A percentile compares a stretch with the other conserved stretches of the same genome.
phyloP scores from a whole-genome alignment of 2,329 filamentous ascomycete species.

The Magnaporthiopsis rhizophila region DNA sequence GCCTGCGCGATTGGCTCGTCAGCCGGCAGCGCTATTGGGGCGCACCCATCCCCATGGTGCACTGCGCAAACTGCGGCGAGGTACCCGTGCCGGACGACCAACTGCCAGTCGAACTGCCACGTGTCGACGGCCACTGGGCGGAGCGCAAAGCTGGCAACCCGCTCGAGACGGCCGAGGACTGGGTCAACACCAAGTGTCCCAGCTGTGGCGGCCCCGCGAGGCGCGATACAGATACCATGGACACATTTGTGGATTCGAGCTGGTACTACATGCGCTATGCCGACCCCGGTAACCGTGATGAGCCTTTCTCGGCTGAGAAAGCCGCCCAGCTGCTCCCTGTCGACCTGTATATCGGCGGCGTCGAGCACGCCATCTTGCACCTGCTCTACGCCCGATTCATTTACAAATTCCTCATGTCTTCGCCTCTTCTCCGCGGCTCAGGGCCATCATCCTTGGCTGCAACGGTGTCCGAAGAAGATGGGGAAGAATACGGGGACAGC shows the following conservation, averaged over 20 bases:
- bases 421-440: conserved; percentile 28
- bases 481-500: conserved; percentile 9
- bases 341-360: conserved; percentile 80
- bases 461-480: too few relatives aligned
- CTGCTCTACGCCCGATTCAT: conserved; percentile 85
- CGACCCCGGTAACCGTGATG: conserved; percentile 56
- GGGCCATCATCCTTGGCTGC: neutral
- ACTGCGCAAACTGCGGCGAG: conserved; percentile 68
- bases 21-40: conserved; percentile 93
- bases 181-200: conserved; percentile 70
- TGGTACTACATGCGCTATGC: conserved; percentile 86
- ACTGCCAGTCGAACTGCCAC: conserved; percentile 68
- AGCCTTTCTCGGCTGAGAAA: conserved; percentile 53
- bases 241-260: conserved; percentile 91
- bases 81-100: conserved; percentile 71
- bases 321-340: conserved; percentile 59
- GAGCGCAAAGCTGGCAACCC: conserved; percentile 68
- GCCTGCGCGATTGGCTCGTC: conserved; percentile 81
- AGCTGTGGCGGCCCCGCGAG: conserved; percentile 62
- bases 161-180: conserved; percentile 61
- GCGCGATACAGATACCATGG: conserved; percentile 90
- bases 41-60: conserved; percentile 79
- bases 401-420: conserved; percentile 71
- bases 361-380: conserved; percentile 87
- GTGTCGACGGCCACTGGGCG: conserved; percentile 60